Conservation (phyloP, 257 asterid genomes). For the Jaltomata sinuosa region DNA sequence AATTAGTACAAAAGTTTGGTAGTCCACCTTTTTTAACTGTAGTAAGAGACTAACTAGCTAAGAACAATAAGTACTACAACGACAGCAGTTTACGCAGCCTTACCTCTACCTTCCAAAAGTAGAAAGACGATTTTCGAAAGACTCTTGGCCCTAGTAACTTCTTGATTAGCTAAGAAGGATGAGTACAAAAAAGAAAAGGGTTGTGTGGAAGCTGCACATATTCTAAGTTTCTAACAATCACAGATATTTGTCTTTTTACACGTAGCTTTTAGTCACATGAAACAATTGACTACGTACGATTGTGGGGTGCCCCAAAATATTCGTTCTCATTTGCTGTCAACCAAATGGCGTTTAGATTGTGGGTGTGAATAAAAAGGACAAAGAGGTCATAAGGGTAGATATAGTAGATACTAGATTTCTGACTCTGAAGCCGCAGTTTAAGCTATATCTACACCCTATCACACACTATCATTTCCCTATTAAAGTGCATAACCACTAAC, state of each 20-base stretch:
- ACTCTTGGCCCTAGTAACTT: no score
- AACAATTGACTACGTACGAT: slow-evolving; percentile 8
- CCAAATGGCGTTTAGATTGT: slow-evolving; percentile 27
- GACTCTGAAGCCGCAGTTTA: slow-evolving; percentile 10
- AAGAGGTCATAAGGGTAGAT: slow-evolving; percentile 15
- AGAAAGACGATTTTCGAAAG: no score
- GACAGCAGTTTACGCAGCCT: no score
- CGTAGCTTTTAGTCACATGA: neutral
- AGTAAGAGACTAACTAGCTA: no score
- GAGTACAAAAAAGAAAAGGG: neutral
- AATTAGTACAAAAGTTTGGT: neutral
- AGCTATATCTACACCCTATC: neutral
- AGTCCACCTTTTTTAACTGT: neutral
- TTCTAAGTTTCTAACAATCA: neutral
- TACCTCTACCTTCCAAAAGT: no score
- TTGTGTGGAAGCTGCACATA: neutral
- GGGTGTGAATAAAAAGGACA: slow-evolving; percentile 24
- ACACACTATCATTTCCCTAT: neutral
- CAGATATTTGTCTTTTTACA: neutral
- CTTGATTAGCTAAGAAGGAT: neutral
- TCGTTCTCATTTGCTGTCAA: slow-evolving; percentile 19
- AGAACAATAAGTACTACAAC: no score
- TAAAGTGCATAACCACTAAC: slow-evolving; percentile 21
- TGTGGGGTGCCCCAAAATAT: slow-evolving; percentile 21
- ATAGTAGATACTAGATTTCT: neutral